Evolutionary conservation across 139 green algal species (phyloP).

Genomic region (Chlorella sp.): DNA sequence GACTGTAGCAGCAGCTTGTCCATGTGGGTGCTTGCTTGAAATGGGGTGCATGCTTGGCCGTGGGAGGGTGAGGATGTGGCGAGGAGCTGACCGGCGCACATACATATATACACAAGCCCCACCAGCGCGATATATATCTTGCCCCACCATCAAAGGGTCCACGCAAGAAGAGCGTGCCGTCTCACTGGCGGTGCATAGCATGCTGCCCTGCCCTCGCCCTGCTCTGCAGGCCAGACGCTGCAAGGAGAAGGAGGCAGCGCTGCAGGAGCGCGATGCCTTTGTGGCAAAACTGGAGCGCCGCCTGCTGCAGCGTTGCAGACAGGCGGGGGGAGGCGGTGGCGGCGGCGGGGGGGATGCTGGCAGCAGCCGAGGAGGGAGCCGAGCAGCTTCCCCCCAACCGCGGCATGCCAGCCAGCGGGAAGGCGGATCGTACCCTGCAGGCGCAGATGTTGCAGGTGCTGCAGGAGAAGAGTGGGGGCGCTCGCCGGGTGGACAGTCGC

Average conservation of each 20-base stretch:
- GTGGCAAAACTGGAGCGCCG: slow-evolving; percentile 2
- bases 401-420: too few relatives aligned
- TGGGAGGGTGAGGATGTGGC: too few relatives aligned
- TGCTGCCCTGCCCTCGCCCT: not conserved
- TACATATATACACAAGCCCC: too few relatives aligned
- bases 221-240: not conserved
- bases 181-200: not conserved
- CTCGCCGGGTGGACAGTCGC: not conserved
- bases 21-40: not conserved
- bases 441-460: not conserved
- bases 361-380: not conserved
- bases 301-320: slow-evolving; percentile 11
- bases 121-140: too few relatives aligned
- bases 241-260: not conserved
- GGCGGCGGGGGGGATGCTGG: not conserved
- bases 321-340: not conserved
- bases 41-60: too few relatives aligned
- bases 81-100: too few relatives aligned
- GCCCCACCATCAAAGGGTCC: too few relatives aligned
- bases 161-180: not conserved
- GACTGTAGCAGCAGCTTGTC: not conserved
- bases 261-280: not conserved
- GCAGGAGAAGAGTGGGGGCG: not conserved
- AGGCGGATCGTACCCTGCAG: too few relatives aligned
- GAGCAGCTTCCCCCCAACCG: not conserved